Conservation (phyloP, 202 grass and related monocot species). For the Dendrocalamus latiflorus region DNA sequence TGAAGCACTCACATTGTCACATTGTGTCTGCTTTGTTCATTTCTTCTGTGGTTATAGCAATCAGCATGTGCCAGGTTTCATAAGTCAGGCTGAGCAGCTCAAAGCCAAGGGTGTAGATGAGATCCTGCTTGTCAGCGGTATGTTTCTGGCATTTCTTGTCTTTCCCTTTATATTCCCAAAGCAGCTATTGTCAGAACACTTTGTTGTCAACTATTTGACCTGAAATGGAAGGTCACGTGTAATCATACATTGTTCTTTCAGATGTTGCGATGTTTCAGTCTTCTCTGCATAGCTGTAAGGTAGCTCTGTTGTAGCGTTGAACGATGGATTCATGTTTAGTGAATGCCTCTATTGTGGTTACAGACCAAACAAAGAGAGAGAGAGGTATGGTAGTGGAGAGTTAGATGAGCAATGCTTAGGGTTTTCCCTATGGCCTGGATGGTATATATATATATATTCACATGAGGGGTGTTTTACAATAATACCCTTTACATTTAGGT, state of each 20-base stretch:
- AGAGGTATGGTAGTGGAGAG: no score
- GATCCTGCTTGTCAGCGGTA: constrained; percentile 87
- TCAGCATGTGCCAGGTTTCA: constrained; percentile 91
- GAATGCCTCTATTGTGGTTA: no score
- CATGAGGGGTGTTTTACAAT: no score
- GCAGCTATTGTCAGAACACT: not conserved
- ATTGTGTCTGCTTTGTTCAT: not conserved
- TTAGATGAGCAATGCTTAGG: no score
- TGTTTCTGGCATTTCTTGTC: constrained; percentile 7
- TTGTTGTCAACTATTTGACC: not conserved
- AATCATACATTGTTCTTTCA: not conserved
- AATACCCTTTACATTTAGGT: no score
- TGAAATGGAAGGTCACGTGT: not conserved
- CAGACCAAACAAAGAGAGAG: no score
- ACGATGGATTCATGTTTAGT: not conserved
- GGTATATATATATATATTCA: no score
- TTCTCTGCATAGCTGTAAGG: not conserved
- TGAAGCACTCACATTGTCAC: not conserved
- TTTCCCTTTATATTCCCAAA: not conserved
- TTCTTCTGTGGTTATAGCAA: constrained; percentile 52
- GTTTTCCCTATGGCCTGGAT: no score
- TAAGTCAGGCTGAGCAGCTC: constrained; percentile 69
- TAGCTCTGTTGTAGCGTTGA: not conserved
- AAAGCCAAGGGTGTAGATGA: constrained; percentile 96
- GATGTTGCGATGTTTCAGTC: not conserved